phyloP scores from a whole-genome alignment of 805 yeast genomes.

The Starmerella apicola region DNA sequence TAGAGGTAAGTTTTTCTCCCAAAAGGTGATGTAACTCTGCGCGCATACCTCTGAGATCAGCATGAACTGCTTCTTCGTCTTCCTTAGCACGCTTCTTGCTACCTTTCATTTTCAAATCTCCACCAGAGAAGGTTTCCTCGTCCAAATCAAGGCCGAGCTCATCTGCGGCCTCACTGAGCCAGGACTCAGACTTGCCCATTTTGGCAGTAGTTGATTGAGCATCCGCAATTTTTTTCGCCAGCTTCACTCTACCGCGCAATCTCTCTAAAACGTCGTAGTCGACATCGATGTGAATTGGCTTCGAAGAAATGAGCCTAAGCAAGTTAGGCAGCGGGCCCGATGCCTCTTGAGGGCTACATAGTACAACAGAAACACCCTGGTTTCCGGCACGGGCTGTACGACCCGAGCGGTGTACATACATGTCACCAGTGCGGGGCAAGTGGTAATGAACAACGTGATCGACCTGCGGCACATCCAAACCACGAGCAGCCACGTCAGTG shows the following conservation, averaged over 20 bases:
- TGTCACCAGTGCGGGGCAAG: slow-evolving; percentile 86
- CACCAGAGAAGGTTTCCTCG: slow-evolving; percentile 28
- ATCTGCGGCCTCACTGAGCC: slow-evolving; percentile 86
- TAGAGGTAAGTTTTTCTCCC: slow-evolving; percentile 20
- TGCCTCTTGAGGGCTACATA: slow-evolving; percentile 89
- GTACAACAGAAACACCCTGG: slow-evolving; percentile 89
- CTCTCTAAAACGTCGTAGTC: slow-evolving; percentile 64
- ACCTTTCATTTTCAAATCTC: slow-evolving; percentile 39
- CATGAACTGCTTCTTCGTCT: slow-evolving; percentile 2
- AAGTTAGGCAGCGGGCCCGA: slow-evolving; percentile 75
- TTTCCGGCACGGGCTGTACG: slow-evolving; percentile 94
- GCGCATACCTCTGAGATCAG: slow-evolving; percentile 11
- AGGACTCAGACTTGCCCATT: slow-evolving; percentile 39
- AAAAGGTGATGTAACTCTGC: slow-evolving; percentile 22
- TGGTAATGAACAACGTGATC: slow-evolving; percentile 95
- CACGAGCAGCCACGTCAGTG: slow-evolving; percentile 97
- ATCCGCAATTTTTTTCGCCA: slow-evolving; percentile 70
- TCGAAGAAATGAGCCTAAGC: slow-evolving; percentile 37
- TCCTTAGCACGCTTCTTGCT: slow-evolving; percentile 33
- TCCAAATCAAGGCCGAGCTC: slow-evolving; percentile 79
- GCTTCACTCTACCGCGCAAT: slow-evolving; percentile 49
- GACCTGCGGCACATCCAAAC: slow-evolving; percentile 80
- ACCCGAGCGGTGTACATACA: slow-evolving; percentile 91
- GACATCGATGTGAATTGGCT: slow-evolving; percentile 57
- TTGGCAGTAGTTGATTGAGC: slow-evolving; percentile 49